Percentiles rank a stretch among this genome's conserved stretches.
phyloP scores from a whole-genome alignment of 2,329 filamentous ascomycete genomes.

The Talaromyces marneffei region DNA sequence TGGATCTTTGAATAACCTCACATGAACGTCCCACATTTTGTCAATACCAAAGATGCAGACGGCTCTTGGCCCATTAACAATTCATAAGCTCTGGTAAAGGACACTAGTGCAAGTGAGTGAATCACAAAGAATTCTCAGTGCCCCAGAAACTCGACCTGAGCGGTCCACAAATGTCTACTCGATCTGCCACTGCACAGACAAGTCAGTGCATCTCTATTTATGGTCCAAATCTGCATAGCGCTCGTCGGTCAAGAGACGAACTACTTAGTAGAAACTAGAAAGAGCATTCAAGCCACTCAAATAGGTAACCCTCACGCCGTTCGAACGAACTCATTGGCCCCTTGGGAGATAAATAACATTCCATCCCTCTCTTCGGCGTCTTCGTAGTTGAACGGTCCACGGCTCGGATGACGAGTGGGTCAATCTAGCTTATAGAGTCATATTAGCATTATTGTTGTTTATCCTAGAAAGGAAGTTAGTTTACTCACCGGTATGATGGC shows the following conservation, averaged over 20 bases:
- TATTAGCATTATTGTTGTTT: conserved; percentile 3
- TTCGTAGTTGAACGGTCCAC: not conserved
- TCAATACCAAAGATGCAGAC: not conserved
- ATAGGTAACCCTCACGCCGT: not conserved
- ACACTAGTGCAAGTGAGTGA: not conserved
- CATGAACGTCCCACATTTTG: not conserved
- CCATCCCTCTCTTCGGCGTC: conserved; percentile 1
- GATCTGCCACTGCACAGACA: not conserved
- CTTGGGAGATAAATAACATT: not conserved
- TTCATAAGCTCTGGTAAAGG: not conserved
- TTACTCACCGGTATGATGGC: not conserved
- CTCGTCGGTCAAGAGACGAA: not conserved
- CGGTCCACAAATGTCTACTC: not conserved
- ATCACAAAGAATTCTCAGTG: not conserved
- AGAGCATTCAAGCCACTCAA: not conserved
- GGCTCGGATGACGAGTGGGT: not conserved
- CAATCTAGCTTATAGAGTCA: not conserved
- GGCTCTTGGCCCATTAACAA: not conserved
- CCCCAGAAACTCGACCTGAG: not conserved
- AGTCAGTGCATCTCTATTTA: not conserved
- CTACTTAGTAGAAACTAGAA: not conserved
- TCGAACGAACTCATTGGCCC: not conserved
- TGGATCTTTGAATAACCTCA: not conserved
- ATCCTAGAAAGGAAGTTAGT: conserved; percentile 7
- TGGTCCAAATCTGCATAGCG: not conserved